phyloP scores from a whole-genome alignment of 2,329 filamentous ascomycete genomes.

The Hypocrella siamensis region DNA sequence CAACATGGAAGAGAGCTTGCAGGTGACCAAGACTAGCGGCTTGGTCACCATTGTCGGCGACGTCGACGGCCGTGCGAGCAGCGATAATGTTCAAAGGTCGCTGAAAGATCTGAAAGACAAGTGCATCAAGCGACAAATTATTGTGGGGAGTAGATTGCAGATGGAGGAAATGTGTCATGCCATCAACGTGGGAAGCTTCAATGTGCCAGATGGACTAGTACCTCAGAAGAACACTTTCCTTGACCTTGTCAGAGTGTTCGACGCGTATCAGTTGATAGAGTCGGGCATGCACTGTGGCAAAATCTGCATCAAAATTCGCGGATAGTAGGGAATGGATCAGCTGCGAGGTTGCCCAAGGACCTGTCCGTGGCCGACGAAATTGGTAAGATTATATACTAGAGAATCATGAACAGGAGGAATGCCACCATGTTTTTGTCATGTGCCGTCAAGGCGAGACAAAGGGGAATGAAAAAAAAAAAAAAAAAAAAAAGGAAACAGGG shows the following conservation, averaged over 20 bases:
- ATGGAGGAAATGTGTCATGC: slow-evolving; percentile 36
- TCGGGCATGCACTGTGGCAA: slow-evolving; percentile 23
- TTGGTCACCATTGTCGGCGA: slow-evolving; percentile 26
- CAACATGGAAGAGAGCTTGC: slow-evolving; percentile 28
- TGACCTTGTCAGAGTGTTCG: slow-evolving; percentile 25
- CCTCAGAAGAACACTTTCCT: too few relatives aligned
- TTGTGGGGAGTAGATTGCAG: slow-evolving; percentile 28
- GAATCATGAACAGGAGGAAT: too few relatives aligned
- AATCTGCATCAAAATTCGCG: slow-evolving; percentile 15
- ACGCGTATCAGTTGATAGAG: slow-evolving; percentile 26
- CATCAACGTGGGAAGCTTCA: slow-evolving; percentile 26
- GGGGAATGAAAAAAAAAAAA: too few relatives aligned
- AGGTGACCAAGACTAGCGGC: slow-evolving; percentile 28
- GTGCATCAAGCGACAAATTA: slow-evolving; percentile 28
- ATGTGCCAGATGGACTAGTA: too few relatives aligned
- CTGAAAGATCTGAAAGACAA: slow-evolving; percentile 12
- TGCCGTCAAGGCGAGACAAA: too few relatives aligned
- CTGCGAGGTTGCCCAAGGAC: neutral
- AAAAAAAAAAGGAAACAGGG: too few relatives aligned
- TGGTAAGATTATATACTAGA: too few relatives aligned
- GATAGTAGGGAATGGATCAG: neutral
- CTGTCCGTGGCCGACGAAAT: too few relatives aligned
- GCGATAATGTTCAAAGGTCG: too few relatives aligned
- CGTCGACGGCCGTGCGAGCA: slow-evolving; percentile 16
- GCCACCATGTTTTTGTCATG: too few relatives aligned